Base-by-base conservation (phyloP, 257 asterid genomes). In the Solanum piurae region DNA sequence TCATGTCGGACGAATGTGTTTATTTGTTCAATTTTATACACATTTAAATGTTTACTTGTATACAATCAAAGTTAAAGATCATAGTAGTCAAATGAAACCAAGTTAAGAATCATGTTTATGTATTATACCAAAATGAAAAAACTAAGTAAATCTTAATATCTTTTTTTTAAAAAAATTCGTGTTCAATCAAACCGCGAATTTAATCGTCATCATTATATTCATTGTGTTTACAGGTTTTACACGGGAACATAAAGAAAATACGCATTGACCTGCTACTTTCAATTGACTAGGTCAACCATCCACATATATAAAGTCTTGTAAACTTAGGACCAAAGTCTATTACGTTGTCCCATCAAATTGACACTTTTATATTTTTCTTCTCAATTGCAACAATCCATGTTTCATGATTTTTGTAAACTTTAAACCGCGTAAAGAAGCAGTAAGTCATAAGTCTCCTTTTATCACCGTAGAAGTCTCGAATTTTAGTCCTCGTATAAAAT, bases 231-330 rank as follows among this genome's bases (percentile, higher is more conserved):
- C 37, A 62, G 34, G 12, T 38, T 88, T 37, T 84, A 75, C 80
- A 84, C 23, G 46, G 60, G 66, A 60, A 82, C 21, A 68, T 6
- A 1, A 84, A 40, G 66, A 55, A 52, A 85, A 31, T 33, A 34
- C 12, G 21, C 27, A 85, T 89, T 86, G 87, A 89, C 91, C 84
- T 71, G 91, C 73, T 85, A 44, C 77, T 62, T 46, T 89, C 31
- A 5, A 49, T 85, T 89, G 91, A 89, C 91, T 34, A 1, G 8
- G 90, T 87, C 87, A 88, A 87, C 77, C 86, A 86, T 85, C 84
- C 12, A 52, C 46, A 20, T 18, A 29, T 55, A 36, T 25, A 34
- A 60, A 13, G 75, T 60, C 75, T 49, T 12, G 29, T 37, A 42
- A 80, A 79, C 18, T 60, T 31, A 37, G 83, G 84, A 64, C 86